Evolutionary conservation across 2,329 filamentous ascomycete species (phyloP), one percentile per base, ranked within the genome.

Genomic region (Hymenoscyphus occultus): DNA sequence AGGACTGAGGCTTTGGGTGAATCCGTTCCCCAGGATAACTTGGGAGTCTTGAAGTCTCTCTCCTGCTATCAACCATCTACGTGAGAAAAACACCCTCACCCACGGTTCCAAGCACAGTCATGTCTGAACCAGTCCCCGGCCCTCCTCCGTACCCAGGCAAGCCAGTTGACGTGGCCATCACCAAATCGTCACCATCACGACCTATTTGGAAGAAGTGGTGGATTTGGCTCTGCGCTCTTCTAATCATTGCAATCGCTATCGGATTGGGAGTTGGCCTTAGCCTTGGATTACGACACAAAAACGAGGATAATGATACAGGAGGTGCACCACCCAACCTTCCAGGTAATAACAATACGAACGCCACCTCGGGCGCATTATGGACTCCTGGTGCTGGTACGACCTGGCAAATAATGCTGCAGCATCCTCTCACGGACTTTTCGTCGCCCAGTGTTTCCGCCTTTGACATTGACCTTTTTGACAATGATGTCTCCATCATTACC

Each of bases 381-480:
- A 56, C 42, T 22, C 65, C 65, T n/a, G 19, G 31, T 16, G 56
- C 19, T 19, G 65, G 65, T 19, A 59, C 63, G 56, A 61, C 63
- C 19, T 67, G 63, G 63, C 63, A 67, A 40, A 67, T 67, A 32
- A 58, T 63, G n/a, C 48, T 65, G 1, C 28, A 45, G 40, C 22
- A 19, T 35, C 16, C 63, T 1, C 12, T 61, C 3, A 45, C 14
- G 6, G 31, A 31, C 16, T 31, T 48, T 13, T 56, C 71, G 60
- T 45, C 71, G 60, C 56, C 69, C 62, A 64, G 70, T 72, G 68
- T 76, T 67, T 51, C 65, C 64, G 63, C 67, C 39, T 73, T 77
- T 74, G 72, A 82, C 70, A 75, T 80, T 71, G 76, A 76, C 59
- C 68, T 71, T 16, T 68, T 73, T 10, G 70, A 89, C 74, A 84